Base-by-base conservation (phyloP, 1,139 yeast species). In the Kurtzmaniella natalensis region DNA sequence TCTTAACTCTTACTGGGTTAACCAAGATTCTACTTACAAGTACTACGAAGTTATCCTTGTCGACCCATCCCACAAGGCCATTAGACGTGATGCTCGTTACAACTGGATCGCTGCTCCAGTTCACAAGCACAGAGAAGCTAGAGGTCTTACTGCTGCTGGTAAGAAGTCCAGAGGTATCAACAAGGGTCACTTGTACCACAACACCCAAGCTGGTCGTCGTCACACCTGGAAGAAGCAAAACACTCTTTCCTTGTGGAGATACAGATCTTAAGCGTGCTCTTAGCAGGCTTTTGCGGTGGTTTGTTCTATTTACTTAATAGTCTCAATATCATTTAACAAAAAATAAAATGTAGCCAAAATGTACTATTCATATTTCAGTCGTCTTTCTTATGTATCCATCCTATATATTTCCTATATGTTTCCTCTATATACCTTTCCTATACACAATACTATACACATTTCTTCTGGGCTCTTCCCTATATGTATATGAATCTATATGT, bases 21-120 rank as follows among this genome's bases (percentile, higher is more conserved):
- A 92, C 89, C 95, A 88, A 76, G 98, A 92, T 72, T 87, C 97
- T 50, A 88, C 97, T 64, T 92, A 92, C 95, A 92, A 92, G 81
- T 92, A 88, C 88, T 92, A 70, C 63, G 98, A 92, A 77, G 96
- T 92, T 56, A 88, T 89, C 72, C 79, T 87, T 57, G 88, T 92
- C 57, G 98, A 92, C 64, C 98, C 98, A 63, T 78, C 81, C 61
- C 98, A 92, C 85, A 84, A 86, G 78, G 98, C 96, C 54, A 88
- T 92, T 81, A 89, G 96, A 80, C 86, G 95, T 73, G 96, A 89
- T 63, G 82, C 98, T 57, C 84, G 94, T 76, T 81, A 81, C 94
- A 92, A 94, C 96, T 92, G 98, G 98, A 92, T 92, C 73, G 87
- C 74, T 66, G 86, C 87, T 86, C 95, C 98, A 62, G 98, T 92